Percentiles rank a stretch among this genome's conserved stretches.
Conservation (phyloP, 441 rosid genomes). For the Pelargonium myrrhifolium region DNA sequence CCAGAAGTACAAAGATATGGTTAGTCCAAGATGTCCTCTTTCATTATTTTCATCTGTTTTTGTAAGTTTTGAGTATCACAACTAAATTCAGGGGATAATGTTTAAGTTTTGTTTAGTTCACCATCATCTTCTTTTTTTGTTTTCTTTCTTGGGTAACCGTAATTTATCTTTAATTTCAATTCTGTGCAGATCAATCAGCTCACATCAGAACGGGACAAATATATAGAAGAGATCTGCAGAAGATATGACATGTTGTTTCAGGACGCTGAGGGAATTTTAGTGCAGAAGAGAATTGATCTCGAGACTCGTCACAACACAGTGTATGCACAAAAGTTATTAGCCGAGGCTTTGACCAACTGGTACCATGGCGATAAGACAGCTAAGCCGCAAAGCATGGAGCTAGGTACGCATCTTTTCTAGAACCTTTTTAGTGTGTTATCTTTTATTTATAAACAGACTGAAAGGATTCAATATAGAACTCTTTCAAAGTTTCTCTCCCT, state of each 20-base stretch:
- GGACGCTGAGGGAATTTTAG: conserved; percentile 16
- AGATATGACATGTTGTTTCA: conserved; percentile 20
- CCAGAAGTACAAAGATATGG: conserved; percentile 20
- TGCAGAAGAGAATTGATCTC: conserved; percentile 13
- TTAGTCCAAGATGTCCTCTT: conserved; percentile 8
- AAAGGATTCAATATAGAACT: too few relatives aligned
- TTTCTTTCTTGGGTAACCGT: neutral
- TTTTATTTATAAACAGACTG: too few relatives aligned
- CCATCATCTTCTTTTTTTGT: neutral
- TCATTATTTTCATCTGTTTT: too few relatives aligned
- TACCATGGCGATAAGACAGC: neutral
- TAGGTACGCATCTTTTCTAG: neutral
- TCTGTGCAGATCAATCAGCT: conserved; percentile 17
- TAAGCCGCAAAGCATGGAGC: conserved; percentile 4
- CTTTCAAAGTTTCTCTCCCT: too few relatives aligned
- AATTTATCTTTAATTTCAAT: neutral
- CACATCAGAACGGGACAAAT: conserved; percentile 17
- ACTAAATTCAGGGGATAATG: neutral
- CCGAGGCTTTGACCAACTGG: conserved; percentile 8
- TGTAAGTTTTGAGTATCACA: neutral
- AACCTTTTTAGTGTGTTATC: neutral
- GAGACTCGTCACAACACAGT: conserved; percentile 11
- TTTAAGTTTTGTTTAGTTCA: neutral
- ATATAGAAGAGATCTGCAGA: conserved; percentile 17
- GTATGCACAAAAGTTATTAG: conserved; percentile 11